These are phyloP conservation scores for Populus simonii DNA, from an alignment of 345 rosid species.

Conservation along the genomic window DNA sequence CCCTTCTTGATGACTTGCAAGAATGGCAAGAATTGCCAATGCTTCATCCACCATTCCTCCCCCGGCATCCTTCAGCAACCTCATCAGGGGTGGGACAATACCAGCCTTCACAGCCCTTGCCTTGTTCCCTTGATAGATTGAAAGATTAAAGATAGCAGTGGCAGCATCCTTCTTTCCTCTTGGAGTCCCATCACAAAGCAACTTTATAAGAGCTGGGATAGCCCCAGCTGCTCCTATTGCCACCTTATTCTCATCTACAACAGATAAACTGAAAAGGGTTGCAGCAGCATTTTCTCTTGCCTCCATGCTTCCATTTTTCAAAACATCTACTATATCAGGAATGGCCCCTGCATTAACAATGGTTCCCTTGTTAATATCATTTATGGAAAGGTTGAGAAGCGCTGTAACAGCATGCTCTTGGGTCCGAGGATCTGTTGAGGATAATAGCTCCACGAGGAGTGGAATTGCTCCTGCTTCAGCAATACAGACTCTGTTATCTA, in stretches of 20 bases:
- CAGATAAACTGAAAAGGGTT: conserved; percentile 91
- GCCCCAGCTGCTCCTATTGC: conserved; percentile 97
- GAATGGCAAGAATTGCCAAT: conserved; percentile 85
- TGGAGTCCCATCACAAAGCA: conserved; percentile 85
- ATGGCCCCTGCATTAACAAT: conserved; percentile 96
- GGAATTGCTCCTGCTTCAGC: conserved; percentile 98
- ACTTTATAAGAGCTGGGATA: conserved; percentile 76
- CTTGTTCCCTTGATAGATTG: conserved; percentile 94
- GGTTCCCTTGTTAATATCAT: conserved; percentile 81
- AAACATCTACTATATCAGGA: conserved; percentile 84
- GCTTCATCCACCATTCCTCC: conserved; percentile 97
- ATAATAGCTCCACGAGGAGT: conserved; percentile 75
- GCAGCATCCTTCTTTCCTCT: conserved; percentile 97
- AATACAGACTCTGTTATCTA: conserved; percentile 87
- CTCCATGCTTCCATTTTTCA: conserved; percentile 89
- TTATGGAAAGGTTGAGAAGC: conserved; percentile 92
- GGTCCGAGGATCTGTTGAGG: conserved; percentile 73
- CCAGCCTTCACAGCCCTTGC: conserved; percentile 95
- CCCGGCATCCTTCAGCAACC: conserved; percentile 78
- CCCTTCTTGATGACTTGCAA: conserved; percentile 88
- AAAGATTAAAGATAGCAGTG: conserved; percentile 89
- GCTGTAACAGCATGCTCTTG: conserved; percentile 99
- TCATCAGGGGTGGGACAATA: conserved; percentile 68
- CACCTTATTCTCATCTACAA: conserved; percentile 93
- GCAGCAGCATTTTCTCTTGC: conserved; percentile 99